phyloP scores from a whole-genome alignment of 257 asterid genomes.

The Cruciata laevipes region DNA sequence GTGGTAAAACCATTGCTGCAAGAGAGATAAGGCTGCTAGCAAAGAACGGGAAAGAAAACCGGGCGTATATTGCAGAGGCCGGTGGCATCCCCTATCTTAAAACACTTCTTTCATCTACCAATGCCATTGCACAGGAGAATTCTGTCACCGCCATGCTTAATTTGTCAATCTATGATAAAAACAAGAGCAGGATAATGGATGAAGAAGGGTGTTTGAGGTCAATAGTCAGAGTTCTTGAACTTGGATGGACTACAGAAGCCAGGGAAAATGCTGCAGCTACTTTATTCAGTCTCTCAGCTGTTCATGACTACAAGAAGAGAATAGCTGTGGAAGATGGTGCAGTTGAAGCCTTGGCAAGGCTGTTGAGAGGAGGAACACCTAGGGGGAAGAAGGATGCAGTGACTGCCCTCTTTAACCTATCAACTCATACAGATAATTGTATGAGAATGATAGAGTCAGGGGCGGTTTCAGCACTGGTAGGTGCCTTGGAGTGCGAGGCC shows the following conservation, averaged over 20 bases:
- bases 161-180: constrained; percentile 74
- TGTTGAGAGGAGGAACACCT: constrained; percentile 63
- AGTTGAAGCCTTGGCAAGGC: constrained; percentile 53
- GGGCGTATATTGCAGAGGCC: constrained; percentile 77
- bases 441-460: constrained; percentile 70
- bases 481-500: constrained; percentile 53
- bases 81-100: constrained; percentile 75
- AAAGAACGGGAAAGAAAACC: constrained; percentile 63
- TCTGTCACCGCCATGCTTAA: constrained; percentile 86
- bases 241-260: constrained; percentile 74
- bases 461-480: constrained; percentile 54
- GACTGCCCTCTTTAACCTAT: constrained; percentile 71
- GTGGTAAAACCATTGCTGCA: constrained; percentile 67
- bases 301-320: constrained; percentile 70
- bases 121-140: constrained; percentile 78
- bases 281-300: constrained; percentile 84
- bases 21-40: constrained; percentile 77
- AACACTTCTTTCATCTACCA: constrained; percentile 42
- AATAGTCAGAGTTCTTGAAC: constrained; percentile 55
- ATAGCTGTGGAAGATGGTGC: constrained; percentile 76
- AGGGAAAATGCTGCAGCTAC: constrained; percentile 96
- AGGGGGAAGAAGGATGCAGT: constrained; percentile 92
- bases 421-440: constrained; percentile 69
- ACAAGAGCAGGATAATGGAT: constrained; percentile 66
- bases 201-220: constrained; percentile 67